A percentile compares a stretch with the other conserved stretches of the same genome.
Conservation (phyloP, 2,329 filamentous ascomycete genomes). For the Oidium heveae region DNA sequence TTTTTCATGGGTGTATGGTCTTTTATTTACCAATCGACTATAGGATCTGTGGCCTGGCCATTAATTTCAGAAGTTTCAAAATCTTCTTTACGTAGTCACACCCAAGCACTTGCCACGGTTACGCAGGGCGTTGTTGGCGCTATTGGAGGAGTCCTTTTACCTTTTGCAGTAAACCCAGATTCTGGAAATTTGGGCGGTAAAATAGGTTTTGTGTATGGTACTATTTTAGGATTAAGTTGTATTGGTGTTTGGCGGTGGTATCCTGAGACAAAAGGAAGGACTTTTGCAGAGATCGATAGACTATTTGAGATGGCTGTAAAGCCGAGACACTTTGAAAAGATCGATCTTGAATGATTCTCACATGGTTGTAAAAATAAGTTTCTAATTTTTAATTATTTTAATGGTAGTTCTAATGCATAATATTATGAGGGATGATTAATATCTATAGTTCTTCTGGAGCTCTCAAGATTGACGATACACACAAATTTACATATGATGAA, state of each 20-base stretch:
- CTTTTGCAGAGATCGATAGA: slow-evolving; percentile 21
- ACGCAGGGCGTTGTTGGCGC: slow-evolving; percentile 6
- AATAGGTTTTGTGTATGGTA: slow-evolving; percentile 19
- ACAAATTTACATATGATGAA: too few species aligned
- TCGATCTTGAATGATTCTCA: background rate
- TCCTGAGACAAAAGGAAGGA: slow-evolving; percentile 20
- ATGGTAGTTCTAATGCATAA: too few species aligned
- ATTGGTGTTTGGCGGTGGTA: slow-evolving; percentile 21
- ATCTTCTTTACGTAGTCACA: slow-evolving; percentile 16
- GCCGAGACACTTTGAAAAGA: slow-evolving; percentile 9
- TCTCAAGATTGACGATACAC: too few species aligned
- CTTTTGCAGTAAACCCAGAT: slow-evolving; percentile 17
- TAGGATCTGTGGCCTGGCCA: slow-evolving; percentile 18
- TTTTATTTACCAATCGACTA: slow-evolving; percentile 9
- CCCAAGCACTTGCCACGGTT: slow-evolving; percentile 7
- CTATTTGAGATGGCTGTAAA: slow-evolving; percentile 17
- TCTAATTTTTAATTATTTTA: background rate
- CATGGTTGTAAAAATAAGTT: too few species aligned
- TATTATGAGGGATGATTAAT: too few species aligned
- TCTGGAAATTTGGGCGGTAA: slow-evolving; percentile 16
- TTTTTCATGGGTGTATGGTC: slow-evolving; percentile 9
- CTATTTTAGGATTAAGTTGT: slow-evolving; percentile 15
- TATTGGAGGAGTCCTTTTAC: slow-evolving; percentile 4
- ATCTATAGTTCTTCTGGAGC: too few species aligned
- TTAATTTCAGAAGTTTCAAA: slow-evolving; percentile 20